Evolutionary conservation across 306 rosid species (phyloP).

Genomic region (Begonia peltatifolia): DNA sequence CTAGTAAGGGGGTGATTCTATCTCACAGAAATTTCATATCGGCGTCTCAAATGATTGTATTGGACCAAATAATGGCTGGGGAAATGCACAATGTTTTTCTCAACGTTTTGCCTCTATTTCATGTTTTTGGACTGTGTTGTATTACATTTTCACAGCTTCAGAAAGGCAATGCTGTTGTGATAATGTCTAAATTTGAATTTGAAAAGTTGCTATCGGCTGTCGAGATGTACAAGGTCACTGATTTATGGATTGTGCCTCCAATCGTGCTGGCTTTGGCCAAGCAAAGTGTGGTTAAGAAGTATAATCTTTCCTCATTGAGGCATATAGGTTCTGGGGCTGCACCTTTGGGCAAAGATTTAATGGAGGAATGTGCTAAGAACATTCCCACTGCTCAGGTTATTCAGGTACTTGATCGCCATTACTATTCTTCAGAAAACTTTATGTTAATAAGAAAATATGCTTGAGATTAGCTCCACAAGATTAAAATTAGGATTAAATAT

Average conservation of each 20-base stretch:
- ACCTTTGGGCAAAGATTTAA: constrained; percentile 70
- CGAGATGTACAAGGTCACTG: constrained; percentile 47
- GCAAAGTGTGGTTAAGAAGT: constrained; percentile 37
- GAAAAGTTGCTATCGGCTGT: constrained; percentile 32
- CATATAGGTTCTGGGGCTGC: constrained; percentile 70
- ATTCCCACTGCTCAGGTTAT: constrained; percentile 28
- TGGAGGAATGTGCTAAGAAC: constrained; percentile 46
- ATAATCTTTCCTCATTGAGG: constrained; percentile 52
- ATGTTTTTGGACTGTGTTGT: constrained; percentile 52
- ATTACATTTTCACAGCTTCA: constrained; percentile 35
- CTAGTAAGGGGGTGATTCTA: constrained; percentile 70
- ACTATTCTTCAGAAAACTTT: no score
- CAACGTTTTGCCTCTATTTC: constrained; percentile 76
- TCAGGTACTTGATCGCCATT: constrained; percentile 31
- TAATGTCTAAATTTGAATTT: constrained; percentile 39
- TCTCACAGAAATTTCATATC: constrained; percentile 64
- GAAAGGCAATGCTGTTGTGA: constrained; percentile 44
- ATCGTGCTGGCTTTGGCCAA: constrained; percentile 59
- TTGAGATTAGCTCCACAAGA: no score
- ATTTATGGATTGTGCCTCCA: constrained; percentile 81
- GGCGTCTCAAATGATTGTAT: constrained; percentile 28
- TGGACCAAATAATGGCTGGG: constrained; percentile 42
- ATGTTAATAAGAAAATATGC: no score
- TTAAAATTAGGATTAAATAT: no score
- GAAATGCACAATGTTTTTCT: constrained; percentile 29